These are phyloP conservation scores for Podaxis carcinomalis DNA, from an alignment of 768 basidiomycete species.

Conservation along the genomic window DNA sequence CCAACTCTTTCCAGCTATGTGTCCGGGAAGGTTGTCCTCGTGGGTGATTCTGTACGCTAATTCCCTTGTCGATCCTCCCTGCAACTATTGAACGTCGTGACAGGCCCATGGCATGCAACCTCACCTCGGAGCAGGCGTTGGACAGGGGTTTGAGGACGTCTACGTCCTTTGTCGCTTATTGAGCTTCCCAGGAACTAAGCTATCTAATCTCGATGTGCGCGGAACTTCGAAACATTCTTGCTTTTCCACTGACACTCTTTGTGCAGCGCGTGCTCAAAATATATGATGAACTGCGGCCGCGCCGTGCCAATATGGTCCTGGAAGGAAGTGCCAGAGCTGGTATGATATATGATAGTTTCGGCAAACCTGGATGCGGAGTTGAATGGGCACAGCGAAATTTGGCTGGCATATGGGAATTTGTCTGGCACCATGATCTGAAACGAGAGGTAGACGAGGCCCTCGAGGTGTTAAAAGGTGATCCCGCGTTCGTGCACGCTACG, in stretches of 20 bases:
- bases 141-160: slow-evolving; percentile 58
- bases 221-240: not conserved
- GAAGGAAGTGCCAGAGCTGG: slow-evolving; percentile 37
- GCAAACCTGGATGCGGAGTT: slow-evolving; percentile 21
- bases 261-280: slow-evolving; percentile 40
- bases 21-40: slow-evolving; percentile 40
- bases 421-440: slow-evolving; percentile 46
- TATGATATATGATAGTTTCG: slow-evolving; percentile 38
- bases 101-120: slow-evolving; percentile 60
- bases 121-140: slow-evolving; percentile 54
- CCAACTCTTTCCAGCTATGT: slow-evolving; percentile 42
- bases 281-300: slow-evolving; percentile 40
- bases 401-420: slow-evolving; percentile 37
- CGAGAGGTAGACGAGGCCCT: slow-evolving; percentile 33
- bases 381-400: slow-evolving; percentile 31
- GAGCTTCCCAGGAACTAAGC: slow-evolving; percentile 33
- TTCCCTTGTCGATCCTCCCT: not conserved
- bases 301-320: slow-evolving; percentile 47
- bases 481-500: not conserved
- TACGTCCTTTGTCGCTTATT: slow-evolving; percentile 43
- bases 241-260: not conserved
- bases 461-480: slow-evolving; percentile 12
- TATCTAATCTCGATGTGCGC: slow-evolving; percentile 36
- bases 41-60: slow-evolving; percentile 47
- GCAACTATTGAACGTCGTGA: not conserved